These are phyloP conservation scores for Oleoguttula mirabilis DNA, from an alignment of 495 filamentous ascomycete species.

Conservation along the genomic window DNA sequence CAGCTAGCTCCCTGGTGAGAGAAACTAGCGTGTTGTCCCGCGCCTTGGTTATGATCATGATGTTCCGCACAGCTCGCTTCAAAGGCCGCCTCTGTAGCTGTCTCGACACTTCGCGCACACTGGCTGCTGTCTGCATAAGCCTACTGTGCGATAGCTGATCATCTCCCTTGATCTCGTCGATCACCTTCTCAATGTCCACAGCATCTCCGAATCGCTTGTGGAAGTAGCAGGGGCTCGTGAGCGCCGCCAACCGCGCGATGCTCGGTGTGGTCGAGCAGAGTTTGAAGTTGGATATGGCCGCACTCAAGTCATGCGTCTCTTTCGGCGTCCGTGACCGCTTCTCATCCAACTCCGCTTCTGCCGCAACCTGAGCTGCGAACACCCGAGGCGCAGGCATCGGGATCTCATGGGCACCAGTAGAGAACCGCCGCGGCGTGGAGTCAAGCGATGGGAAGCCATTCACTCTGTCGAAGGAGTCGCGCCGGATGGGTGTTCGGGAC, in stretches of 20 bases:
- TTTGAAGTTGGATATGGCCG: slow-evolving; percentile 10
- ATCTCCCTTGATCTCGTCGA: slow-evolving; percentile 86
- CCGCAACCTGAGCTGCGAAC: slow-evolving; percentile 14
- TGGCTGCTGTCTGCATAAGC: slow-evolving; percentile 85
- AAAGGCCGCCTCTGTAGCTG: slow-evolving; percentile 57
- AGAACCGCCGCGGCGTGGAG: slow-evolving; percentile 18
- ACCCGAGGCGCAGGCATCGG: slow-evolving; percentile 19
- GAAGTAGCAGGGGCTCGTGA: slow-evolving; percentile 93
- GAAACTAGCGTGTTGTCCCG: slow-evolving; percentile 78
- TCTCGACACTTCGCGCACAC: slow-evolving; percentile 66
- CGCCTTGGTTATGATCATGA: slow-evolving; percentile 97
- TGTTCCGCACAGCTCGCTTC: slow-evolving; percentile 70
- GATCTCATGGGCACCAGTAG: slow-evolving; percentile 16
- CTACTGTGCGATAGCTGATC: slow-evolving; percentile 86
- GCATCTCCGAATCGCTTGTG: slow-evolving; percentile 93
- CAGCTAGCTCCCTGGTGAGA: slow-evolving; percentile 70
- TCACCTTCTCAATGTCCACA: slow-evolving; percentile 84
- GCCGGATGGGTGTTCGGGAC: slow-evolving; percentile 17
- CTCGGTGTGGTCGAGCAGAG: slow-evolving; percentile 26
- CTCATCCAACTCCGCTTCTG: slow-evolving; percentile 13
- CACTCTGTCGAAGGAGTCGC: slow-evolving; percentile 21
- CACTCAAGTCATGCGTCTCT: slow-evolving; percentile 20
- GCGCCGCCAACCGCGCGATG: slow-evolving; percentile 33
- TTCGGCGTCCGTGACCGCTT: slow-evolving; percentile 1
- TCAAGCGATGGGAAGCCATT: slow-evolving; percentile 15